Conservation (phyloP, 305 asterid genomes). For the Ruellia speciosa region DNA sequence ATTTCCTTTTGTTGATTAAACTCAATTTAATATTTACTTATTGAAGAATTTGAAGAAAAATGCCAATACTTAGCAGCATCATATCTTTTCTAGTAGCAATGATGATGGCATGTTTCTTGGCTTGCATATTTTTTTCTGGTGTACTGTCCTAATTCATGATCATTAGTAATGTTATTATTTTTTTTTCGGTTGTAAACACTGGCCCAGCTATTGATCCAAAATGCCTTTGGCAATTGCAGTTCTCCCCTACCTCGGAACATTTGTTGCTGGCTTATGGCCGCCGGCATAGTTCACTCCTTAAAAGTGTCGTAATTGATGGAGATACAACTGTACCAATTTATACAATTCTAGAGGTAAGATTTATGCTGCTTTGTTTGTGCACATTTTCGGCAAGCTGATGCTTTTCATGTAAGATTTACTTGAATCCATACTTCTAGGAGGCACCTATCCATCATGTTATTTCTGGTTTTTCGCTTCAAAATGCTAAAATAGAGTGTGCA, state of each 20-base stretch:
- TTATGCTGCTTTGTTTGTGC: not conserved
- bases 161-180: too few species aligned
- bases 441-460: not conserved
- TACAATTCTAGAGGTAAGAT: conserved; percentile 82
- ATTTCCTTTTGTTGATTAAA: conserved; percentile 5
- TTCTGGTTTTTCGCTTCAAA: too few species aligned
- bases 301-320: conserved; percentile 84
- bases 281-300: conserved; percentile 91
- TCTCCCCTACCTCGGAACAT: conserved; percentile 96
- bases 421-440: too few species aligned
- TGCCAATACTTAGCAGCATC: not conserved
- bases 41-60: not conserved
- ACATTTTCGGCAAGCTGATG: not conserved
- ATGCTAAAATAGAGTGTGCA: too few species aligned
- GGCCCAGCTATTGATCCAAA: conserved; percentile 7
- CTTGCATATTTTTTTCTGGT: too few species aligned
- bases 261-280: conserved; percentile 90
- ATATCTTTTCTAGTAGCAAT: not conserved
- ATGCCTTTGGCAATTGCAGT: conserved; percentile 46
- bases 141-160: too few species aligned
- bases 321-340: conserved; percentile 72
- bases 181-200: not conserved
- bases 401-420: not conserved
- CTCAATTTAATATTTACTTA: not conserved
- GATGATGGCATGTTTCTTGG: too few species aligned